Evolutionary conservation across 805 yeast species (phyloP), one percentile per base, ranked within the genome.

Genomic region (Metschnikowia picachoensis): DNA sequence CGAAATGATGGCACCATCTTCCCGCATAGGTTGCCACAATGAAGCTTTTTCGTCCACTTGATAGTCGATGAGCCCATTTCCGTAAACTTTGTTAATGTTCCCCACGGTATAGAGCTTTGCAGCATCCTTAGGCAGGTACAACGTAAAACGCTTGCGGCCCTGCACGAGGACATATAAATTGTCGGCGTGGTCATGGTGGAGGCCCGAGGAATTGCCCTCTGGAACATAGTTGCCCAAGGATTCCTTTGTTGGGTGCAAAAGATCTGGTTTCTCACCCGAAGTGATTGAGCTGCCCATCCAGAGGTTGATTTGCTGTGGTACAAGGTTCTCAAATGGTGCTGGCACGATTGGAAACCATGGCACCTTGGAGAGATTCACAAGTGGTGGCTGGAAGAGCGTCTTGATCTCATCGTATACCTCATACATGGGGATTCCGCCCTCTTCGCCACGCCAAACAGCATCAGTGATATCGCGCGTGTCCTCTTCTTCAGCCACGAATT

Each of bases 161-260:
- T 72, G 64, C 1, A 80, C 58, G 1, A 85, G 77, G 4, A 85
- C 69, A 59, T 85, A 85, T 31, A 85, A 65, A 56, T 85, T 85
- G 58, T 85, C 91, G 1, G 91, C 87, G 62, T 85, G 91, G 60
- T 85, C 92, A 60, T 85, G 92, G 55, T 85, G 92, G 11, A 85
- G 64, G 0, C 92, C 92, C 1, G 90, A 82, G 0, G 89, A 82
- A 0, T 82, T 70, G 2, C 84, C 85, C 1, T 71, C 68, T 1
- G 88, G 85, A 0, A 83, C 62, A 17, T 65, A 65, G 56, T 79
- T 77, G 1, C 87, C 87, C 4, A 81, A 60, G 1, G 78, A 77
- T 17, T 51, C 50, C 8, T 31, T 14, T 7, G 50, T 38, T 14
- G 65, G 58, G 38, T 42, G 32, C 30, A 36, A 42, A 13, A 39